phyloP scores from a whole-genome alignment of 768 basidiomycete genomes.

The Cyclocybe aegerita region DNA sequence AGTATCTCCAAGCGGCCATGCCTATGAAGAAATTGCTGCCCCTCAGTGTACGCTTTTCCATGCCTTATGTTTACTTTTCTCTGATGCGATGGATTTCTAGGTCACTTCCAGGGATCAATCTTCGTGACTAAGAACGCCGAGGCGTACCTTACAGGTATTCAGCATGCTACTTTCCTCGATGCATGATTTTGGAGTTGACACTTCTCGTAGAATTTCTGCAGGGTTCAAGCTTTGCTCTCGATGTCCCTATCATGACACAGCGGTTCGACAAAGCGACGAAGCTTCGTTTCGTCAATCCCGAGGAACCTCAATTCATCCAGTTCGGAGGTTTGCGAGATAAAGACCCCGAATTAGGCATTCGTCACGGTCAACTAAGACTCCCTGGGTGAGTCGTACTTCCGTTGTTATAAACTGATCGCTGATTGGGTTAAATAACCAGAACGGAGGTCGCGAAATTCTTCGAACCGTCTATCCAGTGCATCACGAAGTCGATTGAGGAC shows the following conservation, averaged over 20 bases:
- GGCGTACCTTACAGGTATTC: slow-evolving; percentile 23
- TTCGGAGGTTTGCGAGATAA: slow-evolving; percentile 43
- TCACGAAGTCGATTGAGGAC: slow-evolving; percentile 24
- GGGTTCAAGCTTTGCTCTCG: slow-evolving; percentile 6
- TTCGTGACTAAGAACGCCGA: slow-evolving; percentile 47
- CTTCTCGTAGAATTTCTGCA: too few relatives aligned
- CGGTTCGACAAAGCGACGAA: slow-evolving; percentile 49
- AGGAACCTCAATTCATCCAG: slow-evolving; percentile 43
- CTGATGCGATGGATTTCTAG: slow-evolving; percentile 22
- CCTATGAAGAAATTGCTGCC: slow-evolving; percentile 48
- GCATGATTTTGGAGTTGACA: too few relatives aligned
- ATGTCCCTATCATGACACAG: slow-evolving; percentile 35
- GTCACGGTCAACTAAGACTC: slow-evolving; percentile 44
- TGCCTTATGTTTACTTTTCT: neutral
- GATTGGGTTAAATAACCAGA: slow-evolving; percentile 9
- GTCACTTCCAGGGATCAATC: slow-evolving; percentile 49
- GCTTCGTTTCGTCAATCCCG: slow-evolving; percentile 34
- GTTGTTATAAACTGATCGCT: neutral
- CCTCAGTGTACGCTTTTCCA: slow-evolving; percentile 33
- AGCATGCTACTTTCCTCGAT: too few relatives aligned
- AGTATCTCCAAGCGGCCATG: slow-evolving; percentile 18
- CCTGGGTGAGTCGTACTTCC: slow-evolving; percentile 22
- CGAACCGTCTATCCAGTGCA: slow-evolving; percentile 30
- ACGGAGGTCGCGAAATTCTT: slow-evolving; percentile 31
- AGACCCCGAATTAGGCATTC: slow-evolving; percentile 37